Evolutionary conservation across 306 rosid genomes (phyloP), one percentile per base, ranked within the genome.

Genomic region (Cicer pinnatifidum): DNA sequence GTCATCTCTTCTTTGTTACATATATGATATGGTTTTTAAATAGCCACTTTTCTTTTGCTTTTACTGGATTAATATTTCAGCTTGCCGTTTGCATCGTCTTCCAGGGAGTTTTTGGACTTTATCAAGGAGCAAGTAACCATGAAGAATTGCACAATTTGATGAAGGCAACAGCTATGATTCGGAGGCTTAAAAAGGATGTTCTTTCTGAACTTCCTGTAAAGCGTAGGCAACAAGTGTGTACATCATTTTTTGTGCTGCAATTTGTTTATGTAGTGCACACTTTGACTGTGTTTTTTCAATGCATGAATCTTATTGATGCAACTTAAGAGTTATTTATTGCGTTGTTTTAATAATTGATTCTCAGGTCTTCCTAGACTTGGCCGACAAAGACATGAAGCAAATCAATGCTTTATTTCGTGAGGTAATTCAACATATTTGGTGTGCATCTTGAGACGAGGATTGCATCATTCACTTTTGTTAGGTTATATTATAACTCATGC

Each of bases 111-210:
- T 93, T 93, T 82, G 98, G 98, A 79, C 2, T 85, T 62, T 93
- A 88, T 87, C 98, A 93, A 86, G 98, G 98, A 80, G 98, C 98
- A 82, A 91, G 97, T 86, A 91, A 93, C 76, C 96, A 91, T 79
- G 98, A 91, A 73, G 98, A 93, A 83, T 84, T 93, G 89, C 97
- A 93, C 82, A 91, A 89, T 88, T 79, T 93, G 91, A 88, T 93
- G 85, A 91, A 93, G 87, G 96, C 89, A 48, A 93, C 98, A 7
- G 73, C 88, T 81, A 88, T 93, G 98, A 93, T 93, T 76, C 91
- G 97, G 15, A 89, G 98, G 85, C 98, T 93, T 63, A 93, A 93
- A 82, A 91, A 85, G 53, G 98, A 93, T 38, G 98, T 93, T 76
- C 97, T 93, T 79, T 75, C 92, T 62, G 83, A 93, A 86, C 98